Evolutionary conservation across 192 early-diverging fungal genomes (phyloP), one percentile per base, ranked within the genome.

Genomic region (Mortierella antarctica): DNA sequence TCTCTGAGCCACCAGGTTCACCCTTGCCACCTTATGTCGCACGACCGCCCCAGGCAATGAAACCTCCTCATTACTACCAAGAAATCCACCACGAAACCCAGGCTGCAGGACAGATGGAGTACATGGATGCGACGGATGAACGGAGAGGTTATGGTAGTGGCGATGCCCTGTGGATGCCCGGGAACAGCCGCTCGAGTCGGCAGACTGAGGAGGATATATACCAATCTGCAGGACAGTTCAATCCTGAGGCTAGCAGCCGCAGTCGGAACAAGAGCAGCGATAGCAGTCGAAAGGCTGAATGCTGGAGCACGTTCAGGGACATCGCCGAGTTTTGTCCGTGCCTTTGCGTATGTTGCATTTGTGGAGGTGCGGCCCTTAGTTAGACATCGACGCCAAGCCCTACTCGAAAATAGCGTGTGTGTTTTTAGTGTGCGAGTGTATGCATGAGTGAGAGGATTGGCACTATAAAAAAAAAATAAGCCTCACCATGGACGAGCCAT

Each of bases 21-120:
- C 68, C 68, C 5, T 55, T 70, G 4, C 68, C 68, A 2, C 58
- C 57, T 4, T 70, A 70, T 50, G 41, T 70, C 18, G 58, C 68
- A 48, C 59, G 58, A 8, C 68, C 59, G 18, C 67, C 67, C 5
- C 48, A 50, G 3, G 50, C 59, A 12, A 54, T 70, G 50, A 39
- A 60, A 18, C 68, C 68, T 42, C 68, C 66, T n/a, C 55, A 48
- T 11, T 74, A 74, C 44, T 74, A 74, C 39, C 55, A 65, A 49
- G 72, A 64, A 20, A 23, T 74, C 23, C 72, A 54, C 20, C 47
- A 61, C 4, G 72, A 74, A 23, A 74, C 57, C 6, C 72, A 74
- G 46, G 62, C 51, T 20, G 54, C 62, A 3, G 48, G 13, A 8
- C 53, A 57, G 42, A 44, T 51, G 31, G 13, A 31, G 12, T 23